Percentiles rank a stretch among this genome's conserved stretches.
These are phyloP conservation scores for Boechera stricta DNA, from an alignment of 345 rosid genomes.

Conservation along the genomic window DNA sequence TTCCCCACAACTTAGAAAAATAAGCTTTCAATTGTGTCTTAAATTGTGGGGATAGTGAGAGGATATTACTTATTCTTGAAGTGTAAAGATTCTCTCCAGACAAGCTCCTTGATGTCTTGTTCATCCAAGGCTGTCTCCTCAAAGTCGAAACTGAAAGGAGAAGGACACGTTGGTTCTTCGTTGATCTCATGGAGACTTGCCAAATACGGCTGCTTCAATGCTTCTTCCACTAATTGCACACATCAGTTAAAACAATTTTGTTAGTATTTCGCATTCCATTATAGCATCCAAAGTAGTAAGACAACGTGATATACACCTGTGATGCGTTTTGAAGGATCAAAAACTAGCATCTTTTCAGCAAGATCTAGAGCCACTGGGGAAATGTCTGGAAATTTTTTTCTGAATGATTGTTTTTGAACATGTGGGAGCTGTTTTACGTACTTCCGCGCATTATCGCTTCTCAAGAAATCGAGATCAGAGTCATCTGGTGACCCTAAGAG, in stretches of 20 bases:
- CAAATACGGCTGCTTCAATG: slow-evolving; percentile 73
- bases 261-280: slow-evolving; percentile 6
- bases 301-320: slow-evolving; percentile 52
- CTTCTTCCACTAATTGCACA: slow-evolving; percentile 67
- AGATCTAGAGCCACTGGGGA: slow-evolving; percentile 80
- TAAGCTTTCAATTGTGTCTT: slow-evolving; percentile 10
- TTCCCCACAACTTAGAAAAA: not conserved
- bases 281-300: not conserved
- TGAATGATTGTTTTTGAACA: slow-evolving; percentile 71
- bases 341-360: slow-evolving; percentile 82
- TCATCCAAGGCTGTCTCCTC: slow-evolving; percentile 71
- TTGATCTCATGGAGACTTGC: slow-evolving; percentile 94
- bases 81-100: slow-evolving; percentile 68
- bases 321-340: slow-evolving; percentile 86
- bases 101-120: slow-evolving; percentile 82
- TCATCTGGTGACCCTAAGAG: slow-evolving; percentile 88
- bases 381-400: slow-evolving; percentile 62
- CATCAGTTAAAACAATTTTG: not conserved
- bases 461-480: slow-evolving; percentile 80
- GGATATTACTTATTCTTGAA: slow-evolving; percentile 52
- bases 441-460: slow-evolving; percentile 81
- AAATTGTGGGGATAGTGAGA: slow-evolving; percentile 1
- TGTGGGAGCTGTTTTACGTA: slow-evolving; percentile 81
- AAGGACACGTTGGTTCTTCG: slow-evolving; percentile 76
- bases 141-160: slow-evolving; percentile 74